phyloP scores from a whole-genome alignment of 2,329 filamentous ascomycete species.

The Colletotrichum chlorophyti region DNA sequence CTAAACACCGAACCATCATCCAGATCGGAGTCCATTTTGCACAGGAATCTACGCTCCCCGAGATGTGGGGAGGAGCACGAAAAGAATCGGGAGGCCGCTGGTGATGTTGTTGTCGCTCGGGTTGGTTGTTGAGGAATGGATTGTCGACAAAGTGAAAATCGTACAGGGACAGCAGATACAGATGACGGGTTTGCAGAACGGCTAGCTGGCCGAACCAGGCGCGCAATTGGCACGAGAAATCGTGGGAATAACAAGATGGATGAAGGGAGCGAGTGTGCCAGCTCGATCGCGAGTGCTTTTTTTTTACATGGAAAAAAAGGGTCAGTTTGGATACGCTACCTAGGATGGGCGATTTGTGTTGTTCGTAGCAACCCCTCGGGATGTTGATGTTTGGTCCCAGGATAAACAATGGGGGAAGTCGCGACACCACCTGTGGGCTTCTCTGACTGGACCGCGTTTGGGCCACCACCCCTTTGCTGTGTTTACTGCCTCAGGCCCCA shows the following conservation, averaged over 20 bases:
- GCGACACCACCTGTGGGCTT: constrained; percentile 12
- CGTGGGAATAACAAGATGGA: constrained; percentile 9
- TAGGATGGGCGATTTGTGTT: constrained; percentile 21
- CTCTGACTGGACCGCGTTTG: constrained; percentile 26
- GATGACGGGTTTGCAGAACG: constrained; percentile 4
- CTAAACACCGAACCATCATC: constrained; percentile 58
- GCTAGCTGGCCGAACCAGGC: constrained; percentile 27
- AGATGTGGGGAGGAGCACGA: constrained; percentile 15
- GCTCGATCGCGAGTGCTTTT: constrained; percentile 15
- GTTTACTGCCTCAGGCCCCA: constrained; percentile 26
- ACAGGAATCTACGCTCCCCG: constrained; percentile 17
- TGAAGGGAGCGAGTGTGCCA: constrained; percentile 23
- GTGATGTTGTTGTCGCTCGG: background rate
- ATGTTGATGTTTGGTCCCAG: constrained; percentile 30
- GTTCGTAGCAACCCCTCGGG: constrained; percentile 29
- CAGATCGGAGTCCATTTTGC: constrained; percentile 64
- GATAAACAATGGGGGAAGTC: constrained; percentile 24
- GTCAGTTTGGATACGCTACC: background rate
- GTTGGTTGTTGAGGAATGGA: background rate
- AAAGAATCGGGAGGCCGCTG: constrained; percentile 1
- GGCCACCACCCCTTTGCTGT: constrained; percentile 5
- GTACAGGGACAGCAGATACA: too few relatives aligned
- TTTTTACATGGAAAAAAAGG: constrained; percentile 20
- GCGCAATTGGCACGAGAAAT: constrained; percentile 22
- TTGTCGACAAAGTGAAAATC: background rate